Evolutionary conservation across 345 rosid species (phyloP).

Genomic region (Nasturtium officinale): DNA sequence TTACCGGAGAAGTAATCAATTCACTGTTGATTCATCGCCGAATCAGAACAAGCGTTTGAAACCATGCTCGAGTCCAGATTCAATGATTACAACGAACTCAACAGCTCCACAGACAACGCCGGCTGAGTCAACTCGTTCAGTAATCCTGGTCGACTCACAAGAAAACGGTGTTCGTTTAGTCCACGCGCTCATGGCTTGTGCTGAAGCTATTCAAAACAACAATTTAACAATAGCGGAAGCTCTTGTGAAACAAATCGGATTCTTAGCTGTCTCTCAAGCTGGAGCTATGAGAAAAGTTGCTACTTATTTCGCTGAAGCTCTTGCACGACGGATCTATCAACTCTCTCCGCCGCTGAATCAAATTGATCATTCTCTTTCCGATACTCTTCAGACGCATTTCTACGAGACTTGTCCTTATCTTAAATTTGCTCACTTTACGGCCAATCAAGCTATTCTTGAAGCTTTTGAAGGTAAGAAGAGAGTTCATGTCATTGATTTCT

Average conservation of each 20-base stretch:
- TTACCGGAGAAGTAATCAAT: conserved; percentile 39
- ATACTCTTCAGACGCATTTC: conserved; percentile 77
- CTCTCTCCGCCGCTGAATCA: conserved; percentile 58
- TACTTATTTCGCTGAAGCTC: conserved; percentile 77
- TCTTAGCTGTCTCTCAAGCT: conserved; percentile 62
- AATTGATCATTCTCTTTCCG: conserved; percentile 55
- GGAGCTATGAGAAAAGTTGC: conserved; percentile 93
- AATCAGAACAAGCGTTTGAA: conserved; percentile 50
- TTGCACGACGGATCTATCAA: conserved; percentile 74
- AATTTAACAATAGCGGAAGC: conserved; percentile 61
- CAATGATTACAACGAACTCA: conserved; percentile 39
- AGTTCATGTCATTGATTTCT: conserved; percentile 79
- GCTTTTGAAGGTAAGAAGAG: conserved; percentile 68
- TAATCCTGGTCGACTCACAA: conserved; percentile 73
- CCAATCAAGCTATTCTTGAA: conserved; percentile 86
- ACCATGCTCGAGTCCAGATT: conserved; percentile 43
- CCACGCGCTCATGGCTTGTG: conserved; percentile 79
- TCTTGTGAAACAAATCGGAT: conserved; percentile 65
- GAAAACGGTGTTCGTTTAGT: conserved; percentile 79
- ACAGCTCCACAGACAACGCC: conserved; percentile 8
- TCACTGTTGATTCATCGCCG: conserved; percentile 42
- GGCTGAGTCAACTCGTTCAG: conserved; percentile 52
- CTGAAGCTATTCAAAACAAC: conserved; percentile 68
- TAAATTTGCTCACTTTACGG: conserved; percentile 87
- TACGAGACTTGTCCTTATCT: conserved; percentile 91